Percentiles rank a stretch among this genome's conserved stretches.
Evolutionary conservation across 2,329 filamentous ascomycete species (phyloP).

Genomic region (Aureobasidium sp.): DNA sequence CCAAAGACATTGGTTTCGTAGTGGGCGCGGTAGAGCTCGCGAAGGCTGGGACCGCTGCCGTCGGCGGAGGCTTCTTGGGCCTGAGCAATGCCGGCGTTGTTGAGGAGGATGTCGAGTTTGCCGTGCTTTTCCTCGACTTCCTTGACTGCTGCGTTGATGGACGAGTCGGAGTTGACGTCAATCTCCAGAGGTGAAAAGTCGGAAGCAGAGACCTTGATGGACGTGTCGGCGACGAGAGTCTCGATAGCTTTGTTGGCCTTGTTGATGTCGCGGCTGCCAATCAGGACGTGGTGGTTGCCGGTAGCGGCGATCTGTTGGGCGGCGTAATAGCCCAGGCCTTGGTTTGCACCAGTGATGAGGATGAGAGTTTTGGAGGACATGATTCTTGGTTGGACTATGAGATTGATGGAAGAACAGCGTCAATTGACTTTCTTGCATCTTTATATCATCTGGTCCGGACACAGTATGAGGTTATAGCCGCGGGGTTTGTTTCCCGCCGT

Average conservation of each 20-base stretch:
- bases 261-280: constrained; percentile 30
- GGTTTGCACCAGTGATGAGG: constrained; percentile 36
- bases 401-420: not conserved
- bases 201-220: constrained; percentile 25
- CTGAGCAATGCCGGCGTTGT: constrained; percentile 28
- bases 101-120: constrained; percentile 30
- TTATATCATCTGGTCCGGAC: not conserved
- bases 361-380: constrained; percentile 19
- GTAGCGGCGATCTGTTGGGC: constrained; percentile 33
- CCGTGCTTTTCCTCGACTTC: constrained; percentile 23
- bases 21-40: constrained; percentile 18
- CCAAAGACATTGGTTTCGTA: constrained; percentile 26
- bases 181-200: constrained; percentile 31
- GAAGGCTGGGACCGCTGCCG: not conserved
- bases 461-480: not conserved
- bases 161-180: constrained; percentile 36
- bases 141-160: constrained; percentile 32
- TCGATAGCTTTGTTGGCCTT: constrained; percentile 31
- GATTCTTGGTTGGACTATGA: not conserved
- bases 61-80: not conserved
- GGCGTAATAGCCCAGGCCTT: constrained; percentile 37
- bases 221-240: constrained; percentile 22
- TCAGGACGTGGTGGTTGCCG: constrained; percentile 33
- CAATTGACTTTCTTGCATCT: not conserved
- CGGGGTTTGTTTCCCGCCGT: not conserved